phyloP scores from a whole-genome alignment of 2,329 filamentous ascomycete species.

The Talaromyces atroroseus region DNA sequence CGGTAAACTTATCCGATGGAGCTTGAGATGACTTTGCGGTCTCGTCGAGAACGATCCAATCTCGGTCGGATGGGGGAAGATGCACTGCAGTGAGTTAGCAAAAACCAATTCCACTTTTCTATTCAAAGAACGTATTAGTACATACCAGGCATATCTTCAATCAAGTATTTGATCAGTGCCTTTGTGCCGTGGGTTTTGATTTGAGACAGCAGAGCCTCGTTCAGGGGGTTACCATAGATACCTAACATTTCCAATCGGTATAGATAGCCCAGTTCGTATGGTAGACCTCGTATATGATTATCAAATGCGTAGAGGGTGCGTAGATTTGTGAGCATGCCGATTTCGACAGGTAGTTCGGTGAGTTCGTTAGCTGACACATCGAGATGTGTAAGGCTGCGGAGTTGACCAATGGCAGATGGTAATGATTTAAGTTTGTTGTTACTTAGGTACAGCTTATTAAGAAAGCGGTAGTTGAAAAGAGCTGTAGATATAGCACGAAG shows the following conservation, averaged over 20 bases:
- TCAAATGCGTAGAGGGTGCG: slow-evolving; percentile 83
- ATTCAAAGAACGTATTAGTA: slow-evolving; percentile 19
- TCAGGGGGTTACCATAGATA: slow-evolving; percentile 84
- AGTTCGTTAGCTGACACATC: slow-evolving; percentile 88
- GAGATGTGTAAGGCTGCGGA: slow-evolving; percentile 74
- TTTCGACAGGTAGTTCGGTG: slow-evolving; percentile 73
- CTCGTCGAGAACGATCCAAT: slow-evolving; percentile 68
- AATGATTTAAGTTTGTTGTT: slow-evolving; percentile 82
- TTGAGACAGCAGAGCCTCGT: slow-evolving; percentile 69
- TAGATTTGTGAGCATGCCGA: slow-evolving; percentile 94
- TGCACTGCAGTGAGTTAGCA: slow-evolving; percentile 53
- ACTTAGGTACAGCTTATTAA: slow-evolving; percentile 87
- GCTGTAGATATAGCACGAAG: slow-evolving; percentile 72
- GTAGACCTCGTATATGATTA: slow-evolving; percentile 77
- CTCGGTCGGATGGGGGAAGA: slow-evolving; percentile 67
- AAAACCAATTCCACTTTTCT: no score
- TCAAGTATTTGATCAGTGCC: slow-evolving; percentile 73
- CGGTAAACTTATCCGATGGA: slow-evolving; percentile 64
- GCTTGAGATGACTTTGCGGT: slow-evolving; percentile 43
- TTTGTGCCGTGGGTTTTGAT: slow-evolving; percentile 84
- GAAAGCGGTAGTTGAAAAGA: slow-evolving; percentile 81
- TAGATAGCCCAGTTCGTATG: slow-evolving; percentile 80
- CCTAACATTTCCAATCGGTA: slow-evolving; percentile 85
- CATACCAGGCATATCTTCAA: slow-evolving; percentile 80
- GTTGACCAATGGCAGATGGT: slow-evolving; percentile 73